These are phyloP conservation scores for Talaromyces sp. DNA, from an alignment of 2,329 filamentous ascomycete species.

Conservation along the genomic window DNA sequence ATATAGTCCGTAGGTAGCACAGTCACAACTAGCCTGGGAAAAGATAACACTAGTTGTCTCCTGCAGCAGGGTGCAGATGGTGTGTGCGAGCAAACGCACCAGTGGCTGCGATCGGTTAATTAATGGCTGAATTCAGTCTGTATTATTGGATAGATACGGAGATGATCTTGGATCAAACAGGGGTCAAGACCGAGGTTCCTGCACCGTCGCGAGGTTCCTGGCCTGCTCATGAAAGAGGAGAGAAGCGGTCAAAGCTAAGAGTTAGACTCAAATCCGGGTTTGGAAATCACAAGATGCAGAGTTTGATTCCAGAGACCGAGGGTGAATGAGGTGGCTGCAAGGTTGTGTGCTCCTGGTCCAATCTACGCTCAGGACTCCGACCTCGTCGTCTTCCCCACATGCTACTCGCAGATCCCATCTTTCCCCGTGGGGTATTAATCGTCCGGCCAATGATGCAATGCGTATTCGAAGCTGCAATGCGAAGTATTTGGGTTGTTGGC, in stretches of 20 bases:
- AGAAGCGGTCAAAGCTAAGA: constrained; percentile 1
- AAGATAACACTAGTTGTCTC: background rate
- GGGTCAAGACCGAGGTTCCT: constrained; percentile 1
- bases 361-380: background rate
- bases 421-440: constrained; percentile 14
- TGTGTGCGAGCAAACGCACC: background rate
- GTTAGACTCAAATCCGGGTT: background rate
- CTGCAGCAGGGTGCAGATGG: background rate
- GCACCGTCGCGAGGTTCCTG: background rate
- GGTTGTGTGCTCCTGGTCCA: background rate
- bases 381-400: constrained; percentile 8
- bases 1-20: too few species aligned
- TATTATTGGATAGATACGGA: background rate
- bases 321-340: background rate
- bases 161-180: background rate
- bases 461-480: background rate
- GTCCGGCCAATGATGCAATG: constrained; percentile 13
- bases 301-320: constrained; percentile 7
- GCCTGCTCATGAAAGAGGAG: constrained; percentile 14
- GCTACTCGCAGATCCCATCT: constrained; percentile 7
- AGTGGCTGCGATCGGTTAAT: background rate
- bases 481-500: background rate
- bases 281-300: constrained; percentile 8
- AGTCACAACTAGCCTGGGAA: too few species aligned
- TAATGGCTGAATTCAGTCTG: background rate